Evolutionary conservation across 176 grass and related monocot genomes (phyloP), one percentile per base, ranked within the genome.

Genomic region (Rhynchospora pubera): DNA sequence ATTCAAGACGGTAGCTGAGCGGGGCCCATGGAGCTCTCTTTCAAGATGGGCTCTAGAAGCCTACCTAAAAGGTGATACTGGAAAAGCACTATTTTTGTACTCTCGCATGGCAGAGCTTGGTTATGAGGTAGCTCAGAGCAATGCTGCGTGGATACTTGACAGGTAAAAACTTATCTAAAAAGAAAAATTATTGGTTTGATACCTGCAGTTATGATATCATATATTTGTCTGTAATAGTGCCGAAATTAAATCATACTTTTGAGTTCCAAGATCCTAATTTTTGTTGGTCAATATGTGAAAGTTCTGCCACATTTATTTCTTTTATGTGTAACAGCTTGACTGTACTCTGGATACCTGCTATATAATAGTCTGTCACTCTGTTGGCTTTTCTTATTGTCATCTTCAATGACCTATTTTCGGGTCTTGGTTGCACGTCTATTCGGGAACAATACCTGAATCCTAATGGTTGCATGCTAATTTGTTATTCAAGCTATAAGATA

Each of bases 101-200:
- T 96, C 89, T 79, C 92, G 97, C 86, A 96, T 99, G 97, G 97
- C 93, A 58, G 97, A 99, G 80, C 87, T 99, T 83, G 97, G 97
- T 65, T 96, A 96, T 78, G 97, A 99, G 87, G 93, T 99, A 42
- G 93, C 93, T 81, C 97, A 99, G 78, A 99, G 97, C 83, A 99
- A 99, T 88, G 97, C 97, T 61, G 97, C 97, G 5, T 99, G 97
- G 97, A 96, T 99, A 66, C 93, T 99, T 82, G 97, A 99, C 87
- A 90, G 87, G 79, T 82, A 34, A 13, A 52, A 16, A 46, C 16
- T n/a, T 13, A 62, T 63, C 59, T 45, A 32, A 0, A 12, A 56
- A 70, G n/a, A 6, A 2, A 68, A 43, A 68, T 43, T 18, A n/a
- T 5, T 43, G 30, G 34, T 67, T 67, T 8, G 32, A 13, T 60